Conservation (phyloP, 345 rosid genomes). For the Odontarrhena argentea region DNA sequence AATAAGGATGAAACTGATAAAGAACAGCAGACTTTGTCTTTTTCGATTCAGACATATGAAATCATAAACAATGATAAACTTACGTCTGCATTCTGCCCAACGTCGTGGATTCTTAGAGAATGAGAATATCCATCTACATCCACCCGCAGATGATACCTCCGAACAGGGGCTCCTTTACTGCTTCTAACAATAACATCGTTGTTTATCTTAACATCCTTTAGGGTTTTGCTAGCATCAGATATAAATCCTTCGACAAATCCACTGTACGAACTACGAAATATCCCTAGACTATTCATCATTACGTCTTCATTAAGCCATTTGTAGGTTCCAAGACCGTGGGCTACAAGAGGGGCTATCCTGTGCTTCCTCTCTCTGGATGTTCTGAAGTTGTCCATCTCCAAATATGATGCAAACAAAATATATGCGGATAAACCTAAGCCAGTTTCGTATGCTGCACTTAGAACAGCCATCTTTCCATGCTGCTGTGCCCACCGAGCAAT, state of each 20-base stretch:
- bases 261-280: conserved; percentile 49
- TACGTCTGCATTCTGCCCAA: conserved; percentile 54
- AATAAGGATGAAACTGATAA: conserved; percentile 7
- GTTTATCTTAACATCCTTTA: conserved; percentile 65
- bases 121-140: conserved; percentile 55
- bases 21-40: conserved; percentile 5
- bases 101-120: conserved; percentile 55
- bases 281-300: conserved; percentile 54
- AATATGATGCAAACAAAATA: conserved; percentile 64
- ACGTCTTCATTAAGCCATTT: conserved; percentile 85
- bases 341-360: conserved; percentile 48
- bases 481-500: conserved; percentile 84
- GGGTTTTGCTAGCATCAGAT: conserved; percentile 49
- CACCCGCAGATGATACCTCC: conserved; percentile 50
- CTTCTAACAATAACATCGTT: conserved; percentile 46
- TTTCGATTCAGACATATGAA: conserved; percentile 12
- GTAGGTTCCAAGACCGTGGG: conserved; percentile 96
- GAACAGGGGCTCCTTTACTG: conserved; percentile 48
- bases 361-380: conserved; percentile 44
- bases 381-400: conserved; percentile 65
- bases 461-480: conserved; percentile 81
- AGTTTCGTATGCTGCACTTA: conserved; percentile 93
- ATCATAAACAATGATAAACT: conserved; percentile 38
- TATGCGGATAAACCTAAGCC: conserved; percentile 72
- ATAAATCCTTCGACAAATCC: conserved; percentile 69